Conservation (phyloP, 176 grass and related monocot genomes). For the Areca catechu region DNA sequence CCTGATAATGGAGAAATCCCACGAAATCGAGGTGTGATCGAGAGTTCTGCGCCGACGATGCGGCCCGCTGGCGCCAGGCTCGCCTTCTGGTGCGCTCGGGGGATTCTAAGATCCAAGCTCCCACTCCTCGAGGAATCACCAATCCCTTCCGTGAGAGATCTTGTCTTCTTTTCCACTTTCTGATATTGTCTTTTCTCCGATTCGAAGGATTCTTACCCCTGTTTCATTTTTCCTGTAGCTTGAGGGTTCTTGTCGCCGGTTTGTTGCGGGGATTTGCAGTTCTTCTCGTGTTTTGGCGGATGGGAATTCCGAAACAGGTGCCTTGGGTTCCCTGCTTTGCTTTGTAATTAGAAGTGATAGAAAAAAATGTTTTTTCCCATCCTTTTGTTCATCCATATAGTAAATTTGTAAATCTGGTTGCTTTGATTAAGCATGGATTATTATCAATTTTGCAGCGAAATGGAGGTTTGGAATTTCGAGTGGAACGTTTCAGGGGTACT, state of each 20-base stretch:
- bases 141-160: slow-evolving; percentile 15
- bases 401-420: not conserved
- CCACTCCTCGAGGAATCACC: slow-evolving; percentile 5
- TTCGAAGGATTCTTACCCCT: not conserved
- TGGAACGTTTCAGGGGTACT: slow-evolving; percentile 3
- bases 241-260: slow-evolving; percentile 13
- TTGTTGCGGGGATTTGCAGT: slow-evolving; percentile 25
- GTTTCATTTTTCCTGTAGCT: slow-evolving; percentile 5
- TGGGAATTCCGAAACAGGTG: slow-evolving; percentile 16
- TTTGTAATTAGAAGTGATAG: not conserved
- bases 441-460: slow-evolving; percentile 15
- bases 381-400: not conserved
- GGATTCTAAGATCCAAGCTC: slow-evolving; percentile 19
- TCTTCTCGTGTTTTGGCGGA: slow-evolving; percentile 20
- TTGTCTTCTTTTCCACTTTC: not conserved
- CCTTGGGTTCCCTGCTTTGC: not conserved
- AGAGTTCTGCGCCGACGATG: slow-evolving; percentile 14
- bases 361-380: not conserved
- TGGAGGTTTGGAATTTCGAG: slow-evolving; percentile 6
- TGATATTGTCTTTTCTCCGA: not conserved
- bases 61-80: slow-evolving; percentile 17
- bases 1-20: too few relatives aligned
- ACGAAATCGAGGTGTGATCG: too few relatives aligned
- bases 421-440: not conserved
- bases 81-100: slow-evolving; percentile 15